A percentile compares a stretch with the other conserved stretches of the same genome.
These are phyloP conservation scores for Phellinidium pouzarii DNA, from an alignment of 1,284 basidiomycete genomes.

Conservation along the genomic window DNA sequence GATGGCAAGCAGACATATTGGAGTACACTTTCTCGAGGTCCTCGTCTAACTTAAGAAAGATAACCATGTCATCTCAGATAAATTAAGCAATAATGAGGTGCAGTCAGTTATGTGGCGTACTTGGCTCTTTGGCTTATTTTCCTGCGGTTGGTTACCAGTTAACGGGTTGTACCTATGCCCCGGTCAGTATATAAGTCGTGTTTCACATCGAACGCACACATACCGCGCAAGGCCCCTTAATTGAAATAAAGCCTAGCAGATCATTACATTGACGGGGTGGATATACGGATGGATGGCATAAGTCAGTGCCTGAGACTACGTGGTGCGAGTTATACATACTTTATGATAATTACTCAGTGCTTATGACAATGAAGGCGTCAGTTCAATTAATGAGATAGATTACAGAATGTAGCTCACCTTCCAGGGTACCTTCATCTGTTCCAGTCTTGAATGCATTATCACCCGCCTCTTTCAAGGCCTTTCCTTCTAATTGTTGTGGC, in stretches of 20 bases:
- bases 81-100: background rate
- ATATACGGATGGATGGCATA: background rate
- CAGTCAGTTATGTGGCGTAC: conserved; percentile 21
- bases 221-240: background rate
- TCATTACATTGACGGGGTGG: background rate
- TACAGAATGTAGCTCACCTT: conserved; percentile 41
- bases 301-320: background rate
- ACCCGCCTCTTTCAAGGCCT: conserved; percentile 63
- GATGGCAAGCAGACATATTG: conserved; percentile 74
- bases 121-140: conserved; percentile 31
- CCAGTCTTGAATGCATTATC: conserved; percentile 64
- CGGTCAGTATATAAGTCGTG: background rate
- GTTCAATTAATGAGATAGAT: background rate
- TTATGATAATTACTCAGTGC: conserved; percentile 61
- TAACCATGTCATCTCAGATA: background rate
- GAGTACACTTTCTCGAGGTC: conserved; percentile 74
- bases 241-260: background rate
- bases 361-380: conserved; percentile 25
- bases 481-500: conserved; percentile 32
- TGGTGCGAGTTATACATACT: conserved; percentile 31
- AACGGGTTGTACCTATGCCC: background rate
- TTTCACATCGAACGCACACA: background rate
- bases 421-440: conserved; percentile 47
- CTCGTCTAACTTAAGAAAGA: conserved; percentile 49
- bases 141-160: conserved; percentile 22